A percentile compares a stretch with the other conserved stretches of the same genome.
These are phyloP conservation scores for Colletotrichum musae DNA, from an alignment of 2,329 filamentous ascomycete genomes.

Conservation along the genomic window DNA sequence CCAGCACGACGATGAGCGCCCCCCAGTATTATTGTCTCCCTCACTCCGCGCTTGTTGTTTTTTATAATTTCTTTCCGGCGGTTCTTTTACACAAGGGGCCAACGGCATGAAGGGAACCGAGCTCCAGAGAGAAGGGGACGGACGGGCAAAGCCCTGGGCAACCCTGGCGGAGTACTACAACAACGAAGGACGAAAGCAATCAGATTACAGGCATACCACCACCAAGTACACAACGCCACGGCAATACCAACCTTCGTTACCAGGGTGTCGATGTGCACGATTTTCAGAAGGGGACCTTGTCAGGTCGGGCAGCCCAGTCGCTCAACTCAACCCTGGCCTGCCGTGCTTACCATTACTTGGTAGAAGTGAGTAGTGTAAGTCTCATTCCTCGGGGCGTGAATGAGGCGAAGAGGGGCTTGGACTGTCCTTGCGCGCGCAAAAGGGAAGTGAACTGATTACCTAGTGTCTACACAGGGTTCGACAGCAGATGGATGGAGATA, in stretches of 20 bases:
- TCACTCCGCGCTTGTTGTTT: too few species aligned
- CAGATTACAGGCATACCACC: too few species aligned
- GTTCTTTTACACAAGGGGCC: not conserved
- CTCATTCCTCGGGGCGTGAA: conserved; percentile 22
- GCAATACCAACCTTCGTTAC: conserved; percentile 14
- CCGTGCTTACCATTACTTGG: not conserved
- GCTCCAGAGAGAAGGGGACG: not conserved
- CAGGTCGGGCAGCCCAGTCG: conserved; percentile 7
- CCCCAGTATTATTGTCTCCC: not conserved
- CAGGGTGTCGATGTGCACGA: conserved; percentile 7
- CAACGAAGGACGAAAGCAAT: not conserved
- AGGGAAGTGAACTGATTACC: conserved; percentile 11
- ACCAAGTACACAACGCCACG: not conserved
- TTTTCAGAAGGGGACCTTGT: conserved; percentile 21
- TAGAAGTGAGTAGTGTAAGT: conserved; percentile 8
- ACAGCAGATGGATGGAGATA: conserved; percentile 12
- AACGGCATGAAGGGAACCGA: not conserved
- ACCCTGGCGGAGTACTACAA: not conserved
- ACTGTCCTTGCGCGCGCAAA: not conserved
- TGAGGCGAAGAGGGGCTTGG: conserved; percentile 15
- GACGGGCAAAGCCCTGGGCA: not conserved
- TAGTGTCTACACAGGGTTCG: conserved; percentile 22
- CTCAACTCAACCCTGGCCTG: conserved; percentile 1
- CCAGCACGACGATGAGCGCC: conserved; percentile 1
- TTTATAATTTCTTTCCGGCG: too few species aligned